A percentile compares a stretch with the other conserved stretches of the same genome.
phyloP scores from a whole-genome alignment of 208 protist genomes.

The Trypanosoma platydactyli region DNA sequence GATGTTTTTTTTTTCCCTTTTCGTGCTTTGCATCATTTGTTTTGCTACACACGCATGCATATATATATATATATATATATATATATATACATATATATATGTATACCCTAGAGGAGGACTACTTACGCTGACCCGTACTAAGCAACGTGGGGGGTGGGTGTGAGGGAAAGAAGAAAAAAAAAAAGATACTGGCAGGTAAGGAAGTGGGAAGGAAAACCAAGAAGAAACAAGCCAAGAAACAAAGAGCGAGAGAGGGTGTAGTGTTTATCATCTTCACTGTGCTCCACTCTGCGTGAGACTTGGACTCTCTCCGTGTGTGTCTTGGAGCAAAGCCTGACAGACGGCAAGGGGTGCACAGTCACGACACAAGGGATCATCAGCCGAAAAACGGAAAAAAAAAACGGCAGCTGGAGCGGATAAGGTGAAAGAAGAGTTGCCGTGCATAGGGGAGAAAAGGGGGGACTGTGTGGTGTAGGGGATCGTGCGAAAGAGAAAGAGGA shows the following conservation, averaged over 20 bases:
- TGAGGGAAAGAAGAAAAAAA: slow-evolving; percentile 9
- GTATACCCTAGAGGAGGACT: slow-evolving; percentile 12
- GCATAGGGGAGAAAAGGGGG: too few species aligned
- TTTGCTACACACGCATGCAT: slow-evolving; percentile 9
- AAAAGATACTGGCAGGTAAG: slow-evolving; percentile 3
- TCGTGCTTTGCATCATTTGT: slow-evolving; percentile 11
- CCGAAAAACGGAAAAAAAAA: too few species aligned
- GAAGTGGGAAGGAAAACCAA: slow-evolving; percentile 12
- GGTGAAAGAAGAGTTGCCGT: too few species aligned
- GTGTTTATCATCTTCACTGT: too few species aligned
- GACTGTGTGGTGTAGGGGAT: too few species aligned
- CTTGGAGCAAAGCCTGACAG: too few species aligned
- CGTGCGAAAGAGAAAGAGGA: too few species aligned
- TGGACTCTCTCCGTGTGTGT: too few species aligned
- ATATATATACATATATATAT: slow-evolving; percentile 18
- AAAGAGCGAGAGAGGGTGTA: too few species aligned
- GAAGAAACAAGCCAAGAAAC: slow-evolving; percentile 13
- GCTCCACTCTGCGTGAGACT: too few species aligned
- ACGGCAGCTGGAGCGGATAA: not conserved
- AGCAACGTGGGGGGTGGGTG: not conserved
- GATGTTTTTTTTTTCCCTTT: slow-evolving; percentile 10
- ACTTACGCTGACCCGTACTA: not conserved
- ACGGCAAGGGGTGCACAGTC: not conserved
- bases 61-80: slow-evolving; percentile 21
- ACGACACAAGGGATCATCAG: not conserved